Conservation (phyloP, 2,329 filamentous ascomycete species). For the Hypoxylon sp. region DNA sequence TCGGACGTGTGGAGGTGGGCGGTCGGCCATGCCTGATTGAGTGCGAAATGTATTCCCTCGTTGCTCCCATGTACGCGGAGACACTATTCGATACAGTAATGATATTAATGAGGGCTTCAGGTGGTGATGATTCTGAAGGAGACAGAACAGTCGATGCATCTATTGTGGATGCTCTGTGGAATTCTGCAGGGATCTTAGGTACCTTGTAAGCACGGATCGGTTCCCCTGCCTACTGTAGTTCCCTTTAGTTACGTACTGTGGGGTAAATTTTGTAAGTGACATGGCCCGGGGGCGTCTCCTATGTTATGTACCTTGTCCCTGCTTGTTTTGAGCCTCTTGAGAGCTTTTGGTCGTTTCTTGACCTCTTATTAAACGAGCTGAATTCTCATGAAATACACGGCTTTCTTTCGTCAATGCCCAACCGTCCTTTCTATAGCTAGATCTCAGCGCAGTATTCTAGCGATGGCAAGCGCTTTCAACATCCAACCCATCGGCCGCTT, state of each 20-base stretch:
- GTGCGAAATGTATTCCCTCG: background rate
- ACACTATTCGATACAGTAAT: background rate
- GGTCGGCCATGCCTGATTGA: slow-evolving; percentile 45
- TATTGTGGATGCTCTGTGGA: slow-evolving; percentile 4
- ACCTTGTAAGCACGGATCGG: too few species aligned
- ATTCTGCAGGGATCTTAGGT: slow-evolving; percentile 9
- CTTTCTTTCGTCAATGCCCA: background rate
- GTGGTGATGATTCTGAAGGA: background rate
- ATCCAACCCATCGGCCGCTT: slow-evolving; percentile 80
- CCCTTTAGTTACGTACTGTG: slow-evolving; percentile 17
- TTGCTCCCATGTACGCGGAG: background rate
- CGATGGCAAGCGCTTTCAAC: slow-evolving; percentile 61
- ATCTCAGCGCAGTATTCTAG: background rate
- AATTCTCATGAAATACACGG: background rate
- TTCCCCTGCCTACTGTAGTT: background rate
- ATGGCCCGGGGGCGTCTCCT: slow-evolving; percentile 13
- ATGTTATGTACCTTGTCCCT: background rate
- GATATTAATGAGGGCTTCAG: slow-evolving; percentile 7
- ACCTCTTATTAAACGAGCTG: background rate
- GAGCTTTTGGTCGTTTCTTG: background rate
- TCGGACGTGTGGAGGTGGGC: slow-evolving; percentile 45
- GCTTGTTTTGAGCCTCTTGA: slow-evolving; percentile 16
- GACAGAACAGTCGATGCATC: too few species aligned
- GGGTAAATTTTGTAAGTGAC: slow-evolving; percentile 29
- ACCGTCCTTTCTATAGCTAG: background rate